These are phyloP conservation scores for Beauveria varroae DNA, from an alignment of 2,329 filamentous ascomycete genomes.

Conservation along the genomic window DNA sequence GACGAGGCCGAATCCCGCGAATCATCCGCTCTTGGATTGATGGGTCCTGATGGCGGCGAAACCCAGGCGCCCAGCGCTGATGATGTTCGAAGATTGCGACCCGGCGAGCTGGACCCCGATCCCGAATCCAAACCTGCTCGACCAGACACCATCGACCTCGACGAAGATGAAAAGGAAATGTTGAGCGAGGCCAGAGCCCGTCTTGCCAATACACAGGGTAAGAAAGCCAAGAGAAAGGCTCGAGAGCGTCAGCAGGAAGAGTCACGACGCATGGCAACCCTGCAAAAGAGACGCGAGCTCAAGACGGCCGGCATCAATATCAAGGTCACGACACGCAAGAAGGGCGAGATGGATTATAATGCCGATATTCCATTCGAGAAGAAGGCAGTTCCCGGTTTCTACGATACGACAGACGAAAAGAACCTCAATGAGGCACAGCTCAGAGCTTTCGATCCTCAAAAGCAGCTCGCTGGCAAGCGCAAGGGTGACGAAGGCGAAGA, in stretches of 20 bases:
- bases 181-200: conserved; percentile 93
- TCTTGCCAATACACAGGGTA: conserved; percentile 94
- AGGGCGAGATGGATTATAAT: conserved; percentile 99
- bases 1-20: conserved; percentile 93
- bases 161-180: conserved; percentile 99
- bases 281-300: conserved; percentile 93
- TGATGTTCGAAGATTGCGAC: conserved; percentile 79
- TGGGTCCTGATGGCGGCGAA: conserved; percentile 80
- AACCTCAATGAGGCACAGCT: conserved; percentile 74
- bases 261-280: conserved; percentile 76
- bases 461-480: conserved; percentile 82
- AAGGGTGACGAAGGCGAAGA: conserved; percentile 88
- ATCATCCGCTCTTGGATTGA: conserved; percentile 72
- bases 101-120: conserved; percentile 94
- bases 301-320: conserved; percentile 98
- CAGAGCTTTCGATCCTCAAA: conserved; percentile 82
- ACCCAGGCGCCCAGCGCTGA: conserved; percentile 83
- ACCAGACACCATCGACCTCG: conserved; percentile 94
- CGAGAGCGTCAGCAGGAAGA: conserved; percentile 93
- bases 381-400: conserved; percentile 80
- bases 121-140: conserved; percentile 92
- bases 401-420: conserved; percentile 82
- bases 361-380: conserved; percentile 98
- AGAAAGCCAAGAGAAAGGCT: conserved; percentile 97
- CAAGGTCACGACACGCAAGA: conserved; percentile 84